phyloP scores from a whole-genome alignment of 139 green algal genomes.

The Chlorella ohadii region DNA sequence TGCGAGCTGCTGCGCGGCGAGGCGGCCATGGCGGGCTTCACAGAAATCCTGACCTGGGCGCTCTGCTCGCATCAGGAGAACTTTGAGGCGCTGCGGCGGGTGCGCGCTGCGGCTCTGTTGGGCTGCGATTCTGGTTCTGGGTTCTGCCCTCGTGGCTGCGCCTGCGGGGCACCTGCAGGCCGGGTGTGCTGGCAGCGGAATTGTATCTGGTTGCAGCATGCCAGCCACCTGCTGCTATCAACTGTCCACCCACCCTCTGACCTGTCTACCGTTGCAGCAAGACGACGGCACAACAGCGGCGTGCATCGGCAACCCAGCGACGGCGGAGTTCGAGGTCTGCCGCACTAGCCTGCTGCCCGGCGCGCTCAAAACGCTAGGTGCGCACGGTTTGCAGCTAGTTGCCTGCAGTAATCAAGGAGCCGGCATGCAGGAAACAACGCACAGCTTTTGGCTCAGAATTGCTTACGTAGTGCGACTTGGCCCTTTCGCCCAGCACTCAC shows the following conservation, averaged over 20 bases:
- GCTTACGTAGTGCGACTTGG: too few species aligned
- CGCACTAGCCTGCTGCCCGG: constrained; percentile 63
- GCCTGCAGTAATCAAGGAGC: not conserved
- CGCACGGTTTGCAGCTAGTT: not conserved
- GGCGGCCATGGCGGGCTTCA: constrained; percentile 67
- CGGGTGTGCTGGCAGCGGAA: too few species aligned
- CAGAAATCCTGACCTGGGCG: constrained; percentile 87
- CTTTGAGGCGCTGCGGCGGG: constrained; percentile 78
- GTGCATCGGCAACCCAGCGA: constrained; percentile 94
- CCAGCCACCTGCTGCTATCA: too few species aligned
- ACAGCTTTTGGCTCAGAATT: too few species aligned
- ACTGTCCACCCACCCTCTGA: not conserved
- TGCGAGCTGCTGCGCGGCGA: constrained; percentile 34
- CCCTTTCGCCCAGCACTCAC: too few species aligned
- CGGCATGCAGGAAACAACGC: too few species aligned
- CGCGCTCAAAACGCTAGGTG: constrained; percentile 94
- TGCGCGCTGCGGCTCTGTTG: not conserved
- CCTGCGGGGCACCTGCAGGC: too few species aligned
- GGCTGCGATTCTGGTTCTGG: too few species aligned
- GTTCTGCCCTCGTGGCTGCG: too few species aligned
- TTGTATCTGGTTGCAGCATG: too few species aligned
- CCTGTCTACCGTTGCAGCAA: not conserved
- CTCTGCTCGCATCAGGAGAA: constrained; percentile 92
- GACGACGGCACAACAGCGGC: constrained; percentile 82
- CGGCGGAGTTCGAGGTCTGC: constrained; percentile 93